A percentile compares a stretch with the other conserved stretches of the same genome.
Evolutionary conservation across 306 rosid genomes (phyloP).

Genomic region (Carpinus viminea): DNA sequence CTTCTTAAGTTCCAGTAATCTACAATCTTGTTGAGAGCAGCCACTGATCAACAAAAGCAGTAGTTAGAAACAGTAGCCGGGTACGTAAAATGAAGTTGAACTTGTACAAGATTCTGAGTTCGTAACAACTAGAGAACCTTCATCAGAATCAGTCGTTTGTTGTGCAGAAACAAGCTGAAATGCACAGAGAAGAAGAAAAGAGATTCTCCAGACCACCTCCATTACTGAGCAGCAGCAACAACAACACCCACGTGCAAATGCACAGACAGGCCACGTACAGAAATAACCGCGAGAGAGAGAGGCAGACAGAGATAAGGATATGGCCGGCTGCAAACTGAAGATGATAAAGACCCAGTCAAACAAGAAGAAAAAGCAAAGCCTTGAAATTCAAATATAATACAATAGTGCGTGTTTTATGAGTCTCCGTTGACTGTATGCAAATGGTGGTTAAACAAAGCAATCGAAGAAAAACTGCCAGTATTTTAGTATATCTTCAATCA

Average conservation of each 20-base stretch:
- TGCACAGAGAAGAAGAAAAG: conserved; percentile 22
- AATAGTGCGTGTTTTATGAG: background rate
- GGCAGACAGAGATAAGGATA: background rate
- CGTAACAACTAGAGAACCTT: conserved; percentile 25
- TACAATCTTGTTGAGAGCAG: conserved; percentile 35
- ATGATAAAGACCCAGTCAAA: background rate
- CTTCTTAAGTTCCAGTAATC: conserved; percentile 33
- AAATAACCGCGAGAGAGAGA: background rate
- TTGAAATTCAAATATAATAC: background rate
- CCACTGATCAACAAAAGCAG: conserved; percentile 14
- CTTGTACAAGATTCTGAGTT: background rate
- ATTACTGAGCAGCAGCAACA: conserved; percentile 19
- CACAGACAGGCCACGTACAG: background rate
- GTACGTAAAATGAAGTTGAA: background rate
- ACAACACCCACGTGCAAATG: background rate
- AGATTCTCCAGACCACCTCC: conserved; percentile 29
- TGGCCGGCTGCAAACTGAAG: conserved; percentile 29
- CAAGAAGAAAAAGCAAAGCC: conserved; percentile 23
- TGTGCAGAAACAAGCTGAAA: conserved; percentile 34
- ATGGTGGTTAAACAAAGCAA: conserved; percentile 4
- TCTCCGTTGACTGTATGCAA: conserved; percentile 15
- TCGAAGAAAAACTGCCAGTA: background rate
- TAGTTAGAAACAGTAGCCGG: background rate
- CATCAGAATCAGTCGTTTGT: conserved; percentile 27
- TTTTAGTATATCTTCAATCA: background rate